A percentile compares a stretch with the other conserved stretches of the same genome.
Conservation (phyloP, 192 early-diverging fungal genomes). For the Pilaira anomala region DNA sequence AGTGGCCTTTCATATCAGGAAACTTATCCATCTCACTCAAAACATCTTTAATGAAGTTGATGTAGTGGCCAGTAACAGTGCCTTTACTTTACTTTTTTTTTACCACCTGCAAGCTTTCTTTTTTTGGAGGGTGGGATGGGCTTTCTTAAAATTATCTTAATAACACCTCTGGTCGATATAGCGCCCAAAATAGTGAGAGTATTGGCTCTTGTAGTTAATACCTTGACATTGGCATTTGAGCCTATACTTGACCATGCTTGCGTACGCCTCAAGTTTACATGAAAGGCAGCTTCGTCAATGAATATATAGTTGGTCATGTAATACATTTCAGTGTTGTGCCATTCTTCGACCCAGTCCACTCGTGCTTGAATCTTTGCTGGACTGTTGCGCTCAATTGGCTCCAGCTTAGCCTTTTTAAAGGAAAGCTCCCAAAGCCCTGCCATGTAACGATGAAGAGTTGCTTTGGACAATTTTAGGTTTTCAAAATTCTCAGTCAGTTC, state of each 20-base stretch:
- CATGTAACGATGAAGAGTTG: constrained; percentile 10
- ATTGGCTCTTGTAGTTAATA: neutral
- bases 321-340: neutral
- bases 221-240: neutral
- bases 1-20: constrained; percentile 16
- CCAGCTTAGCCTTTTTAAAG: neutral
- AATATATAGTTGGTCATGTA: constrained; percentile 21
- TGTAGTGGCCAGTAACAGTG: constrained; percentile 14
- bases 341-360: constrained; percentile 4
- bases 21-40: constrained; percentile 21
- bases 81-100: constrained; percentile 9
- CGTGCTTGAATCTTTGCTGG: neutral
- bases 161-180: neutral
- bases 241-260: no score
- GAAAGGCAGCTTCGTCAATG: no score
- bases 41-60: constrained; percentile 19
- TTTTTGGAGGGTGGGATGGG: constrained; percentile 1
- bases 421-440: neutral
- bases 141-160: neutral
- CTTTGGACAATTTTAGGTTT: neutral
- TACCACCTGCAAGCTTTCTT: constrained; percentile 1
- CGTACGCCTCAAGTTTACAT: no score
- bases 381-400: neutral
- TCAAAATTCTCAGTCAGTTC: constrained; percentile 3
- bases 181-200: neutral